Evolutionary conservation across 1,284 basidiomycete species (phyloP), one percentile per base, ranked within the genome.

Genomic region (Ustilago shanxiensis): DNA sequence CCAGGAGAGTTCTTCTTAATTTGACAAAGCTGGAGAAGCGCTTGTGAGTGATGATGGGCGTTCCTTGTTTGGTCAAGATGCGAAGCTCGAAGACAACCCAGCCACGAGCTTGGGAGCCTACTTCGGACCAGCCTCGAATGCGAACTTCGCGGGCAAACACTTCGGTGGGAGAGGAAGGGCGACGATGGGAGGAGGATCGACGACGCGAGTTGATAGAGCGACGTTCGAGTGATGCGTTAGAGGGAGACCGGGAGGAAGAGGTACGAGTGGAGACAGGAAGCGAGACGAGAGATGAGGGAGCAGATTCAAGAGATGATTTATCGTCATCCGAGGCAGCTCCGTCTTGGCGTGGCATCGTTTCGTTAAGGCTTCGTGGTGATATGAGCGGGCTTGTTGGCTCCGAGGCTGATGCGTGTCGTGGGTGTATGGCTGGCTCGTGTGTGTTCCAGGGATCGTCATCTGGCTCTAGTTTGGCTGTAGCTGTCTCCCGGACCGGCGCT

Each of bases 81-180:
- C 65, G 56, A 7, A 85, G 66, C 20, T 83, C 80, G 44, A 73
- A 85, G 13, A 80, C 79, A 20, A 84, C 79, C 76, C 75, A 85
- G 2, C 83, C 83, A 16, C 80, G 66, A 2, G 73, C 75, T 39
- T 71, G 68, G 0, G 66, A 63, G 41, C 83, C 83, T 20, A 85
- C 74, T 22, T 76, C 62, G 44, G 66, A 81, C 81, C 82, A 85
- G 11, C 81, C 80, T 0, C 81, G 69, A 22, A 85, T 77, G 0
- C 66, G 55, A 1, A 82, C 75, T 22, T 81, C 77, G 47, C 77
- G 55, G 4, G 79, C 75, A 60, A 82, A 82, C 10, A 61, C 39
- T 52, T 60, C 61, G 18, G 62, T 47, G 22, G 44, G 26, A 8
- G 28, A 37, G 9, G 49, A 45, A 51, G 29, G n/a, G 5, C 2